A percentile compares a stretch with the other conserved stretches of the same genome.
Conservation (phyloP, 129 eudicot species). For the Glebionis coronaria region DNA sequence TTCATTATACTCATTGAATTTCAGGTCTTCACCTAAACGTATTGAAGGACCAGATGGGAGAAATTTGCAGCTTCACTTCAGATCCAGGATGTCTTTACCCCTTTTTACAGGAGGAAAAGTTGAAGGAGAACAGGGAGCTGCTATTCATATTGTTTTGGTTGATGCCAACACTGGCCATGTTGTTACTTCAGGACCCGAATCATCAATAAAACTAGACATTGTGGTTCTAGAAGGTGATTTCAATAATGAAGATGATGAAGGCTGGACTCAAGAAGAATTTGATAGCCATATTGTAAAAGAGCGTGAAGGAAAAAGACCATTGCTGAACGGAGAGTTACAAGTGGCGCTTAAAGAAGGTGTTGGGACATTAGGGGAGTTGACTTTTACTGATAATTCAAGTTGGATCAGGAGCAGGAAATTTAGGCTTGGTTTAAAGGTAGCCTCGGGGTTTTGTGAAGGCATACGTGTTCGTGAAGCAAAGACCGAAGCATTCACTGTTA, state of each 20-base stretch:
- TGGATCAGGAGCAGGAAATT: slow-evolving; percentile 94
- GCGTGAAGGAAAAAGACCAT: slow-evolving; percentile 90
- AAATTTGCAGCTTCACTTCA: slow-evolving; percentile 74
- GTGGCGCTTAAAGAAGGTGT: slow-evolving; percentile 87
- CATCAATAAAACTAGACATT: slow-evolving; percentile 70
- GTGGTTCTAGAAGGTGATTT: slow-evolving; percentile 93
- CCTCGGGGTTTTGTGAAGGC: slow-evolving; percentile 76
- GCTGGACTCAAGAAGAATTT: slow-evolving; percentile 78
- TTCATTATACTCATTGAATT: neutral
- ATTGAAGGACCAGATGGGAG: slow-evolving; percentile 89
- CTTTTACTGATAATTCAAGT: slow-evolving; percentile 88
- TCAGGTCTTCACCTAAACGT: slow-evolving; percentile 80
- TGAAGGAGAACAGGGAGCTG: slow-evolving; percentile 95
- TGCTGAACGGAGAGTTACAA: slow-evolving; percentile 71
- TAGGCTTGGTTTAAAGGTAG: slow-evolving; percentile 80
- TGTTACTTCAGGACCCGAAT: slow-evolving; percentile 73
- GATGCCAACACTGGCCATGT: slow-evolving; percentile 69
- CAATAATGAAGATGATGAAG: slow-evolving; percentile 83
- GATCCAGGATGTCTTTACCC: slow-evolving; percentile 74
- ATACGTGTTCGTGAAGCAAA: slow-evolving; percentile 82
- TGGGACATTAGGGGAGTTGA: slow-evolving; percentile 83
- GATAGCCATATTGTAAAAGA: slow-evolving; percentile 88
- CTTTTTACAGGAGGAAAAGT: slow-evolving; percentile 91
- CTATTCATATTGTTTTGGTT: slow-evolving; percentile 67
- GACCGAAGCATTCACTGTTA: slow-evolving; percentile 86